Base-by-base conservation (phyloP, 805 yeast genomes). In the Candida chauliodis region DNA sequence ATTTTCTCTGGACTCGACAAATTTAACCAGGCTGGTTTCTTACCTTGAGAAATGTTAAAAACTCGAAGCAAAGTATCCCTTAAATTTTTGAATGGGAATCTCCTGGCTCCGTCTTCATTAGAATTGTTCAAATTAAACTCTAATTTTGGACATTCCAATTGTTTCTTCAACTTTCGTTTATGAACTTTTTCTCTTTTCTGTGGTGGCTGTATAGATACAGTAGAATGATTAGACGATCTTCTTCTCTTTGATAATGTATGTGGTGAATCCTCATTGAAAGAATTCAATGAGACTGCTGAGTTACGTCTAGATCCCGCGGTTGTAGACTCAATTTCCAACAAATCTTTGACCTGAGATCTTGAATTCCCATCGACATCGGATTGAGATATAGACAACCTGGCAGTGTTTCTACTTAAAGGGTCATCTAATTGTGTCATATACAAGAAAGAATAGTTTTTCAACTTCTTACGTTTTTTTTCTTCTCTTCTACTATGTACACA, bases 1-100 rank as follows among this genome's bases (percentile, higher is more conserved):
- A 85, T 61, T 3, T 66, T 56, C 15, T 54, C 49, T 34, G 75
- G 61, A 45, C 82, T 79, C 2, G 51, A 59, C 5, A 84, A 48
- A 13, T 61, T 57, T n/a, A 75, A 47, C 78, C 79, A 78, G 9
- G 56, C 55, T 1, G 82, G 30, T 26, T 30, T 38, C 10, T 22
- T 32, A 11, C 44, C 42, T 17, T 33, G 13, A 6, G 35, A 27
- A 8, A 39, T 33, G 8, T 37, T 36, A 24, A 44, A 50, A 8
- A 42, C 43, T 13, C 44, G 35, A n/a, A 53, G 37, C 5, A 55
- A 37, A 33, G 55, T 36, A 10, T 46, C 50, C 18, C 62, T 40
- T 8, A 53, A 31, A 25, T 43, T 36, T 13, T 42, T 43, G 27
- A 55, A 45, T 16, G 55, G 47, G 14, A 52, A 36, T 25, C 51